phyloP scores from a whole-genome alignment of 202 grass and related monocot genomes.

The Zoysia matrella region DNA sequence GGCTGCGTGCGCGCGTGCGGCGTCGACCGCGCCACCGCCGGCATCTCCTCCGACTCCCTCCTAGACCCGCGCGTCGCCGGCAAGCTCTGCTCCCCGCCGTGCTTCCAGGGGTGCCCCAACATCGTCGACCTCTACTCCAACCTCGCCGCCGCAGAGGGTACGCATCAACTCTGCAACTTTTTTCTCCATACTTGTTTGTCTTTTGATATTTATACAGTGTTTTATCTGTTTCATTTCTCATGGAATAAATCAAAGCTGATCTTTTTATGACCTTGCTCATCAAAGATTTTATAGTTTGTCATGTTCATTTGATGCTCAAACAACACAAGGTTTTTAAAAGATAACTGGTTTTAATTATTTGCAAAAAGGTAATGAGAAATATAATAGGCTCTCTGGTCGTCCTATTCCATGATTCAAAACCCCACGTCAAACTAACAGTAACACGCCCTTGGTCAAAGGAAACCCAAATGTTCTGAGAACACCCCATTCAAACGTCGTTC shows the following conservation, averaged over 20 bases:
- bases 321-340: background rate
- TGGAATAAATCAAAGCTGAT: background rate
- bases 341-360: background rate
- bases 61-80: slow-evolving; percentile 51
- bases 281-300: background rate
- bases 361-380: background rate
- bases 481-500: too few species aligned
- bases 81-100: slow-evolving; percentile 58
- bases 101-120: slow-evolving; percentile 71
- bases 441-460: too few species aligned
- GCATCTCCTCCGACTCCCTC: slow-evolving; percentile 84
- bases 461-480: too few species aligned
- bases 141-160: slow-evolving; percentile 78
- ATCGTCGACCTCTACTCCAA: slow-evolving; percentile 83
- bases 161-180: background rate
- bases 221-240: background rate
- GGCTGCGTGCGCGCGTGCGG: slow-evolving; percentile 65
- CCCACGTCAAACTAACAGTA: background rate
- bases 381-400: too few species aligned
- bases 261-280: too few species aligned
- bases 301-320: background rate
- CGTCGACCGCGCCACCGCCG: slow-evolving; percentile 62
- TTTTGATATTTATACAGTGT: background rate
- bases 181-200: background rate
- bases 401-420: too few species aligned